Base-by-base conservation (phyloP, 176 grass and related monocot species). In the Luzula sylvatica region DNA sequence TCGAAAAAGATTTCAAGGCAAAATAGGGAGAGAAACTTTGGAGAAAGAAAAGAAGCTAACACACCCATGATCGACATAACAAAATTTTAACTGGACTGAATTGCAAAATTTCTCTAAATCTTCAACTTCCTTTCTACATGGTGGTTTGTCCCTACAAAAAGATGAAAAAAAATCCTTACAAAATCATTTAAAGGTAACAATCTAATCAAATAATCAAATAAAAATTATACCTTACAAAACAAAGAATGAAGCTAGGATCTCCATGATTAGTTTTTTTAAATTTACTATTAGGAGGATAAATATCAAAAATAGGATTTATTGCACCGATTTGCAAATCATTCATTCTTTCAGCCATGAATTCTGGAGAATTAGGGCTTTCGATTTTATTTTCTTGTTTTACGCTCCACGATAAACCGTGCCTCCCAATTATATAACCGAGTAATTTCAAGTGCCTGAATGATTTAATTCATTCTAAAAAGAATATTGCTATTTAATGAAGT, bases 211-310 rank as follows among this genome's bases (percentile, higher is more conserved):
- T 45, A 46, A 64, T 21, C 16, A 49, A 11, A 25, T 28, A 65
- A 52, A 23, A 46, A 12, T 3, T 14, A 23, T 76, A 89, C 90
- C 90, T 83, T 55, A 86, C 32, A 38, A 89, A 30, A 38, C 74
- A 89, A 38, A 96, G 61, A 11, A 89, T 38, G 39, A 89, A 89
- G 73, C 32, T 71, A 27, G 84, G 70, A 42, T 39, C 19, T 41
- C 92, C 78, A 14, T 83, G 85, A 35, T 66, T 53, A 39, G 92
- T 76, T 69, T 96, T 96, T 45, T 68, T 86, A 50, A 96, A 96
- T 52, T 80, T 82, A 71, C 81, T 96, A 46, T 89, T 96, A 18
- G 92, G 92, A 15, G 56, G 54, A 76, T 89, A 69, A 8, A 96
- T 62, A 50, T 82, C 44, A 72, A 77, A 96, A 5, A 56, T 61